Base-by-base conservation (phyloP, 2,329 filamentous ascomycete genomes). In the Clarireedia monteithiana region DNA sequence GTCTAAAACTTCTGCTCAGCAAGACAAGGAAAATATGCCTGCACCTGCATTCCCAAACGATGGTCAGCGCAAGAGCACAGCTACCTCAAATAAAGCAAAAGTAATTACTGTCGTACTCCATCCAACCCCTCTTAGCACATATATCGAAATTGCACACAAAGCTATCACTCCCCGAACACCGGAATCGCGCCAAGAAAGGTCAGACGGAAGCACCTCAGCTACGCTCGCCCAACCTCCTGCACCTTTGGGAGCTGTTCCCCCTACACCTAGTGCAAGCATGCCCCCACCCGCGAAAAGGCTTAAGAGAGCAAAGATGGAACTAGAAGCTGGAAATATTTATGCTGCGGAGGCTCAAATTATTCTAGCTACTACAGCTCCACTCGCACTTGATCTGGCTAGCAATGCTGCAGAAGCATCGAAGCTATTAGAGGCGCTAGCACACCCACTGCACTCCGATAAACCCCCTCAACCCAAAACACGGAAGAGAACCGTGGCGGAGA, bases 401-500 rank as follows among this genome's bases (percentile, higher is more conserved):
- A 86, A 74, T 60, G 73, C 81, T 3, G 82, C 83, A 48, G 86
- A 91, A 62, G 84, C 84, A 1, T 85, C 91, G 48, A 77, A 78
- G 10, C 77, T 95, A 3, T 77, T 97, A 3, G 83, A 89, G 30
- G 76, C 79, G 17, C 76, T 92, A 63, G 78, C 82, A 20, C 88
- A 95, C 69, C 87, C 91, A 6, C 83, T 90, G 55, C 89, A 96
- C 69, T 81, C 83, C 30, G 82, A 86, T 50, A 77, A 83, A 45
- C 85, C 90, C 9, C 92, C 94, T 0, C 81, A 87, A 58, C 91
- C 91, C 3, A 96, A 96, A 77, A 86, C 85, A 6, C 80, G 94
- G 56, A 97, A 99, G 77, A 84, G 92, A 60, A 99, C 94, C 0
- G 86, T 95, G 17, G 94, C 94, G 7, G 92, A 99, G 69, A 83